Evolutionary conservation across 164 flowering plant genomes (phyloP), one percentile per base, ranked within the genome.

Genomic region (Buxus sempervirens): DNA sequence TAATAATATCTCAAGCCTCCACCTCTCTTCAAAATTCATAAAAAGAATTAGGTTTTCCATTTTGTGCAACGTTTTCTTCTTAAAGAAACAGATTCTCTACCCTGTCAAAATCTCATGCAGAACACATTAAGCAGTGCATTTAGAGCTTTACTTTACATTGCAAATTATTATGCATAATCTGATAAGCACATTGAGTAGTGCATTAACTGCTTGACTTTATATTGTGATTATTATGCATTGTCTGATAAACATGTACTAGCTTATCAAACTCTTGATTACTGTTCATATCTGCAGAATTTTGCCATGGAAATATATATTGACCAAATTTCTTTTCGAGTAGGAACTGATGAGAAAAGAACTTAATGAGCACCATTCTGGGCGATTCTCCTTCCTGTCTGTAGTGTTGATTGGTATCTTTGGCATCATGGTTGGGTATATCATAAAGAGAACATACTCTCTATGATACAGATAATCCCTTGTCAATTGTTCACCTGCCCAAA

Each of bases 341-440:
- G 92, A 85, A 26, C 56, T 83, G 58, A 28, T 85, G 78, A 80
- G 83, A 65, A 85, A 79, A 73, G 86, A 84, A 68, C 58, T 70
- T 19, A 82, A 83, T 82, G 79, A 64, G 75, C 79, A 57, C 9
- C 82, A 66, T 22, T 73, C 73, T 41, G 77, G 78, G 51, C 80
- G 85, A 23, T 68, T 80, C 73, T 82, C 88, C 32, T 53, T 78
- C 54, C 55, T 80, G 63, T 71, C 78, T 68, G 82, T 82, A 60
- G 76, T 80, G 64, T 62, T 85, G 62, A 58, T 85, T 64, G 92
- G 83, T 65, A 78, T 88, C 9, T 55, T 88, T 0, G 85, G 92
- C 18, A 22, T 81, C 59, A 42, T 85, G 58, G 23, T 79, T 67
- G 92, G 92, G 22, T 88, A 80, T 75, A 53, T 83, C 16, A 24